Base-by-base conservation (phyloP, 2,329 filamentous ascomycete genomes). In the Ascochyta viciae-villosae region DNA sequence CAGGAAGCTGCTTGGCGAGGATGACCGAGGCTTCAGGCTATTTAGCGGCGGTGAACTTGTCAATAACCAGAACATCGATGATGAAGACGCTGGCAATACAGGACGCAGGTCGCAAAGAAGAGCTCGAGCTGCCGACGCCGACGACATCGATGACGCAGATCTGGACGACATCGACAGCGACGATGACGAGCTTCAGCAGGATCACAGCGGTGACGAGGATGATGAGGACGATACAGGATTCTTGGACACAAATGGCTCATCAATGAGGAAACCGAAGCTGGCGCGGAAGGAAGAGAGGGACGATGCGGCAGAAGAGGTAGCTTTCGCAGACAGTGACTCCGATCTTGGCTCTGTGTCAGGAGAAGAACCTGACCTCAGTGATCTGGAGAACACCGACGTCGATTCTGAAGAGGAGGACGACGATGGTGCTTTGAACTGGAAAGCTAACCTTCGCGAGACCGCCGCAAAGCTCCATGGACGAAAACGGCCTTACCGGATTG, bases 271-370 rank as follows among this genome's bases (percentile, higher is more conserved):
- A 40, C 58, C 61, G 12, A 65, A 64, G 41, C 60, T 71, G 43
- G 63, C 57, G 24, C 66, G 70, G 26, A 71, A 67, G 63, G 68
- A 74, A 26, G 65, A 68, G 24, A 71, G 73, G 39, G 70, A 64
- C 12, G 55, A 67, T 45, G 46, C 58, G 7, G 59, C 87, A 23
- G 90, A 87, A 27, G 91, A 96, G 50, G 68, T 98, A 54, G 91
- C 88, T 1, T 99, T 97, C 79, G 95, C 95, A 13, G 95, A 99
- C 70, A 96, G 92, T 70, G 96, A 99, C 75, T 99, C 95, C 0
- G 96, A 99, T 73, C 83, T 99, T 4, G 95, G 95, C 6, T 96
- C 94, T 3, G 77, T 97, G 61, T 96, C 91, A 8, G 82, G 79
- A 8, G 84, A 86, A 7, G 83, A 74, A 27, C 62, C 50, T 2